Evolutionary conservation across 1,139 yeast species (phyloP).

Genomic region (Yamadazyma triangularis): DNA sequence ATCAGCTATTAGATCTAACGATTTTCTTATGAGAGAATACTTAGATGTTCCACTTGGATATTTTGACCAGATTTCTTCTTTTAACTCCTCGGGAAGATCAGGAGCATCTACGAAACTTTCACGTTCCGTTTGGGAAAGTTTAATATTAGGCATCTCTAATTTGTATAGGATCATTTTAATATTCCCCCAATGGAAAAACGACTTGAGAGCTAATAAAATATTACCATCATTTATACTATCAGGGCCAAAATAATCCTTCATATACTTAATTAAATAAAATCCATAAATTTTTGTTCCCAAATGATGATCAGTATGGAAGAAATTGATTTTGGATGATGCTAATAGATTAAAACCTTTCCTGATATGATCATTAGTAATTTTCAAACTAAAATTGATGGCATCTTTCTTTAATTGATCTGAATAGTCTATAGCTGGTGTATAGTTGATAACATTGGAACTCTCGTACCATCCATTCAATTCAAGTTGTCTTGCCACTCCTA

Average conservation of each 20-base stretch:
- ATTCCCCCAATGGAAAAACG: constrained; percentile 56
- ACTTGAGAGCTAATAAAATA: constrained; percentile 46
- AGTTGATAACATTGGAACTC: constrained; percentile 38
- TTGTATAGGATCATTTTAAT: constrained; percentile 45
- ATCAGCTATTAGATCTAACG: constrained; percentile 21
- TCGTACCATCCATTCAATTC: constrained; percentile 50
- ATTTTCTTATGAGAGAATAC: constrained; percentile 38
- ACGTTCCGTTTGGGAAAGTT: constrained; percentile 25
- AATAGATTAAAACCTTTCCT: constrained; percentile 40
- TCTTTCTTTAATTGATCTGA: constrained; percentile 8
- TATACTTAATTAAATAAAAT: constrained; percentile 34
- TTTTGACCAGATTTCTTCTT: constrained; percentile 37
- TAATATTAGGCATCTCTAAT: constrained; percentile 39
- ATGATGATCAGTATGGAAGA: constrained; percentile 56
- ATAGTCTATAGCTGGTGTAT: constrained; percentile 13
- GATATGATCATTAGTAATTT: constrained; percentile 28
- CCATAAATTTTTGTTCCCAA: constrained; percentile 49
- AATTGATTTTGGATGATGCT: constrained; percentile 47
- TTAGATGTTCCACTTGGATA: constrained; percentile 56
- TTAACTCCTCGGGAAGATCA: constrained; percentile 37
- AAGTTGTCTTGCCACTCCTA: constrained; percentile 47
- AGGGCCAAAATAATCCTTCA: constrained; percentile 38
- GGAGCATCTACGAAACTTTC: constrained; percentile 37
- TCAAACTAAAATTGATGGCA: constrained; percentile 11
- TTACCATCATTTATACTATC: constrained; percentile 38